phyloP scores from a whole-genome alignment of 2,329 filamentous ascomycete genomes.

The Tetracladium maxilliforme region DNA sequence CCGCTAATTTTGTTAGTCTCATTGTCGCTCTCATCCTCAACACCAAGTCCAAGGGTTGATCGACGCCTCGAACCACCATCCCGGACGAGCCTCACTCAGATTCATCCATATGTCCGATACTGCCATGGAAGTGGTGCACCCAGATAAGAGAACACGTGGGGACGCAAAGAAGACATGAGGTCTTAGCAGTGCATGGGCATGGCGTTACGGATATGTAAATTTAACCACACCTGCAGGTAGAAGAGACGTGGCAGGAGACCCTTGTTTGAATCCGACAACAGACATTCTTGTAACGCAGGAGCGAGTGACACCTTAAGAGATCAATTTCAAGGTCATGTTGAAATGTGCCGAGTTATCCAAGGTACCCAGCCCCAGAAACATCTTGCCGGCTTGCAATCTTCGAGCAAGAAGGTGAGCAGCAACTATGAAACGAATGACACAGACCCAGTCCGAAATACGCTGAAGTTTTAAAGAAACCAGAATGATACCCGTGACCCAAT shows the following conservation, averaged over 20 bases:
- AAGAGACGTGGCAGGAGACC: background rate
- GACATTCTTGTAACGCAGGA: no score
- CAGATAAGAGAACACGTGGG: background rate
- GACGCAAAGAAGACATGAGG: background rate
- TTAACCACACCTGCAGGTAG: background rate
- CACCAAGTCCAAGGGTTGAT: constrained; percentile 57
- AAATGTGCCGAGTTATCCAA: no score
- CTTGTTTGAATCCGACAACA: constrained; percentile 1
- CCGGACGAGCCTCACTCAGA: no score
- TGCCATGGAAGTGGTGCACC: background rate
- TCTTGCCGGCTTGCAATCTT: no score
- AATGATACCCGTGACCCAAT: no score
- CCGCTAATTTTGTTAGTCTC: constrained; percentile 36
- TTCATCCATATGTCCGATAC: background rate
- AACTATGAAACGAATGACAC: no score
- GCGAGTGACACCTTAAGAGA: no score
- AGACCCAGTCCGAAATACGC: no score
- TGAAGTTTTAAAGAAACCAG: no score
- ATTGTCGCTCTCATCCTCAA: constrained; percentile 91
- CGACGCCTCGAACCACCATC: background rate
- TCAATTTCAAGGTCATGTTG: no score
- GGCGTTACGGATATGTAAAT: background rate
- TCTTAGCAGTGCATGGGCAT: background rate
- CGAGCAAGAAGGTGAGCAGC: no score
- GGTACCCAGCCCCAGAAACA: no score